Evolutionary conservation across 2,329 filamentous ascomycete genomes (phyloP).

Genomic region (Magnaporthiopsis rhizophila): DNA sequence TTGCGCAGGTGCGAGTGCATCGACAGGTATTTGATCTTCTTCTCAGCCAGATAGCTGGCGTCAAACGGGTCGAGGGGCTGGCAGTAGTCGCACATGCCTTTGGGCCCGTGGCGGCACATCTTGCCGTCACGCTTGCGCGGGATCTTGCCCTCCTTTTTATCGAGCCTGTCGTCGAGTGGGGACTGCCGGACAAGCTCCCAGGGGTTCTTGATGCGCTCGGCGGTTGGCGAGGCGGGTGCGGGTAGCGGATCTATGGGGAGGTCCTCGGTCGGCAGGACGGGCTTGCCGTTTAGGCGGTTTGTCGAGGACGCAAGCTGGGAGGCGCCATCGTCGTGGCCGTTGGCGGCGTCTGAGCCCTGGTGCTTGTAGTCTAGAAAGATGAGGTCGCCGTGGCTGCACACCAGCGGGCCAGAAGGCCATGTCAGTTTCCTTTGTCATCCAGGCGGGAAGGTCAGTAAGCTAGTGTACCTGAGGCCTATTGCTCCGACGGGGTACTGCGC

Average conservation of each 20-base stretch:
- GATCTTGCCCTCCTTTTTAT: constrained; percentile 87
- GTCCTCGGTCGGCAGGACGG: constrained; percentile 62
- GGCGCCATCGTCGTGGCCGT: constrained; percentile 31
- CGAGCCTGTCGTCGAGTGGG: constrained; percentile 74
- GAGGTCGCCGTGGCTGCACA: constrained; percentile 73
- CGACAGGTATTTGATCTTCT: constrained; percentile 97
- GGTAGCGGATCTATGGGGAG: constrained; percentile 53
- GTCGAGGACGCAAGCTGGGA: constrained; percentile 35
- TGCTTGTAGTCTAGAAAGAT: constrained; percentile 79
- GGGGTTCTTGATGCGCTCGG: constrained; percentile 68
- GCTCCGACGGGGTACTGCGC: constrained; percentile 45
- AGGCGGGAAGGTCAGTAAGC: not conserved
- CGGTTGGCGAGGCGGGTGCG: constrained; percentile 33
- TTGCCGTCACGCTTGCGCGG: constrained; percentile 62
- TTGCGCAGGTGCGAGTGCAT: constrained; percentile 94
- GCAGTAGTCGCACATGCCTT: constrained; percentile 99
- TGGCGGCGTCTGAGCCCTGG: constrained; percentile 33
- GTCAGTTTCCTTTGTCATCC: not conserved
- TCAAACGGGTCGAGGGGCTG: constrained; percentile 95
- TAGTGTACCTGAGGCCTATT: constrained; percentile 49
- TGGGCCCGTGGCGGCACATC: constrained; percentile 93
- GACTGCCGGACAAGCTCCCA: constrained; percentile 93
- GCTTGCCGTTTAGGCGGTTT: constrained; percentile 70
- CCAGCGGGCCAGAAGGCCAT: too few relatives aligned
- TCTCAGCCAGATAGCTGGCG: constrained; percentile 78